A percentile compares a stretch with the other conserved stretches of the same genome.
phyloP scores from a whole-genome alignment of 495 filamentous ascomycete species.

The Podospora bellae-mahoneyi region DNA sequence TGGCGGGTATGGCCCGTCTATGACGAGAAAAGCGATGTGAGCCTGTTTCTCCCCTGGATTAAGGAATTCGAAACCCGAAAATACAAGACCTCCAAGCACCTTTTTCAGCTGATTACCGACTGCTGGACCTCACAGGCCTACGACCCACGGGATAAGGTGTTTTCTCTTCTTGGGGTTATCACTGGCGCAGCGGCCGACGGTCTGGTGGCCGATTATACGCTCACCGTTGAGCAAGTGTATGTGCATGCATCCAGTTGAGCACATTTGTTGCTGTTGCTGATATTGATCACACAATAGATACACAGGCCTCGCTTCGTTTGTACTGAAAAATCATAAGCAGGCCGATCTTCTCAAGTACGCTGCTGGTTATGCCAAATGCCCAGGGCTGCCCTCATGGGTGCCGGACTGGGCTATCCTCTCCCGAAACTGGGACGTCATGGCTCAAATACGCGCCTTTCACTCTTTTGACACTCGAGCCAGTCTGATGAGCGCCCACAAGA shows the following conservation, averaged over 20 bases:
- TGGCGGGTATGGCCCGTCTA: slow-evolving; percentile 22
- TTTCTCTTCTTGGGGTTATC: slow-evolving; percentile 28
- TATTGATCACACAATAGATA: slow-evolving; percentile 9
- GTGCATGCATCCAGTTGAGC: background rate
- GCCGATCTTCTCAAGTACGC: slow-evolving; percentile 20
- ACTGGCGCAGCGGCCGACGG: slow-evolving; percentile 19
- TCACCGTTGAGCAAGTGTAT: slow-evolving; percentile 21
- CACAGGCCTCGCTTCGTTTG: slow-evolving; percentile 22
- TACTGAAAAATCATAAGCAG: slow-evolving; percentile 12
- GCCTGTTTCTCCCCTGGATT: slow-evolving; percentile 22
- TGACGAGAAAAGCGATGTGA: slow-evolving; percentile 1
- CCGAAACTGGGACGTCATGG: slow-evolving; percentile 20
- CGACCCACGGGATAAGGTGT: slow-evolving; percentile 33
- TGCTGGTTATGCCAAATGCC: slow-evolving; percentile 16
- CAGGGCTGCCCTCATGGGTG: slow-evolving; percentile 26
- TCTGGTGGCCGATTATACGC: slow-evolving; percentile 25
- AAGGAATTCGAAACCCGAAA: slow-evolving; percentile 14
- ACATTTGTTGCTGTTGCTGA: background rate
- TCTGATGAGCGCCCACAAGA: background rate
- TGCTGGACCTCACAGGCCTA: slow-evolving; percentile 23
- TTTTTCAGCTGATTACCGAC: slow-evolving; percentile 24
- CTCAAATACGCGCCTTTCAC: slow-evolving; percentile 11
- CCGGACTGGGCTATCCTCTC: slow-evolving; percentile 24
- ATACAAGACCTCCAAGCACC: slow-evolving; percentile 21
- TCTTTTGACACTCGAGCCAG: background rate